phyloP scores from a whole-genome alignment of 331 rosid genomes.

The Prunus yedoensis region DNA sequence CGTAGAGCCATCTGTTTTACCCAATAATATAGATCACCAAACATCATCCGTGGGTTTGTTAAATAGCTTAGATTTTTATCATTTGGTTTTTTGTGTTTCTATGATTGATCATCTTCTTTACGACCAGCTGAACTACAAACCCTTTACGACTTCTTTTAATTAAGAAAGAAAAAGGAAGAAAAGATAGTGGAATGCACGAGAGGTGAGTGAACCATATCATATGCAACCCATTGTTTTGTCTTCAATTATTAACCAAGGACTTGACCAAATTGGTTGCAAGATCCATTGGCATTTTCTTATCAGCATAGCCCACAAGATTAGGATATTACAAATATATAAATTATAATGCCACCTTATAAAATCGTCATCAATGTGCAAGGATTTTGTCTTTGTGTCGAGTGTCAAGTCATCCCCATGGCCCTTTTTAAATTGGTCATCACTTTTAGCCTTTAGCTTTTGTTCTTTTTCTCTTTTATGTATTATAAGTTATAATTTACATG shows the following conservation, averaged over 20 bases:
- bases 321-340: not conserved
- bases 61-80: not conserved
- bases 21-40: not conserved
- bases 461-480: not conserved
- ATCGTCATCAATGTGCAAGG: not conserved
- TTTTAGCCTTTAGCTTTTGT: not conserved
- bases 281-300: not conserved
- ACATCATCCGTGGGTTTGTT: not conserved
- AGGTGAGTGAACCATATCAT: not conserved
- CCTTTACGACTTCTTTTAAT: too few species aligned
- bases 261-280: not conserved
- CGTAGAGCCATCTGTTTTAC: not conserved
- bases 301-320: not conserved
- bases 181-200: not conserved
- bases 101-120: too few species aligned
- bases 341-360: not conserved
- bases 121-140: too few species aligned
- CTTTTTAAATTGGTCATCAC: not conserved
- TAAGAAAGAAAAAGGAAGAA: too few species aligned
- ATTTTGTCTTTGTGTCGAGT: not conserved
- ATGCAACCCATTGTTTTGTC: too few species aligned
- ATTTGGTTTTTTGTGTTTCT: too few species aligned
- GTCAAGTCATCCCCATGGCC: not conserved
- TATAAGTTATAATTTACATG: not conserved
- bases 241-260: not conserved